Evolutionary conservation across 1,139 yeast species (phyloP).

Genomic region (Yamadazyma spencermartinsiae): DNA sequence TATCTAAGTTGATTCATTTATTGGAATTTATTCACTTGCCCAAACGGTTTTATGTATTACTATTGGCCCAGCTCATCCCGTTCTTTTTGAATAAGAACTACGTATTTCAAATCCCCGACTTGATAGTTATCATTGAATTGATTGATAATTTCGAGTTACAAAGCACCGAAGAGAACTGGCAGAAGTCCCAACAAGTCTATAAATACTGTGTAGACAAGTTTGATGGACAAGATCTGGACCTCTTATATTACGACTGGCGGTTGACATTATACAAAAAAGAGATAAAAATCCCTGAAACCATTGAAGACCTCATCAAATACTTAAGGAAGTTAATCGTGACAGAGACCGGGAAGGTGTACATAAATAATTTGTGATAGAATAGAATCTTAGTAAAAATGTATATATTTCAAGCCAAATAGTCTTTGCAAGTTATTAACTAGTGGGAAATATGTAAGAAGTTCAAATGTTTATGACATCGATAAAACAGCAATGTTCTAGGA

Average conservation of each 20-base stretch:
- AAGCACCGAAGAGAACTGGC: slow-evolving; percentile 22
- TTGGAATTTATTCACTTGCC: slow-evolving; percentile 70
- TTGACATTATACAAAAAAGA: slow-evolving; percentile 9
- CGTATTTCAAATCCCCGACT: slow-evolving; percentile 41
- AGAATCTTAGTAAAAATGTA: background rate
- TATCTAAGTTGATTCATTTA: slow-evolving; percentile 49
- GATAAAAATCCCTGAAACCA: slow-evolving; percentile 23
- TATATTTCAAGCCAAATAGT: background rate
- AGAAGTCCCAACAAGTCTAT: slow-evolving; percentile 36
- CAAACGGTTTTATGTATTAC: slow-evolving; percentile 50
- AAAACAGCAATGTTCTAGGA: slow-evolving; percentile 6
- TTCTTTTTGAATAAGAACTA: slow-evolving; percentile 29
- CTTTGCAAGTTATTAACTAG: background rate
- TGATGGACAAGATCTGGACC: slow-evolving; percentile 4
- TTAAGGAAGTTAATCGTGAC: slow-evolving; percentile 36
- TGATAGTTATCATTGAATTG: slow-evolving; percentile 48
- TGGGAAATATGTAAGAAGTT: background rate
- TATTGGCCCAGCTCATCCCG: slow-evolving; percentile 51
- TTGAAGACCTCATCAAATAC: slow-evolving; percentile 24
- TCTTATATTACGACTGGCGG: slow-evolving; percentile 31
- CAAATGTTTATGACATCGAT: background rate
- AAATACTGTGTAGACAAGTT: slow-evolving; percentile 25
- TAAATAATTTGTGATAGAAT: slow-evolving; percentile 15
- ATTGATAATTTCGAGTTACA: slow-evolving; percentile 48
- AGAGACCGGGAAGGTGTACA: slow-evolving; percentile 43